phyloP scores from a whole-genome alignment of 139 green algal species.

The Volvox africanus region DNA sequence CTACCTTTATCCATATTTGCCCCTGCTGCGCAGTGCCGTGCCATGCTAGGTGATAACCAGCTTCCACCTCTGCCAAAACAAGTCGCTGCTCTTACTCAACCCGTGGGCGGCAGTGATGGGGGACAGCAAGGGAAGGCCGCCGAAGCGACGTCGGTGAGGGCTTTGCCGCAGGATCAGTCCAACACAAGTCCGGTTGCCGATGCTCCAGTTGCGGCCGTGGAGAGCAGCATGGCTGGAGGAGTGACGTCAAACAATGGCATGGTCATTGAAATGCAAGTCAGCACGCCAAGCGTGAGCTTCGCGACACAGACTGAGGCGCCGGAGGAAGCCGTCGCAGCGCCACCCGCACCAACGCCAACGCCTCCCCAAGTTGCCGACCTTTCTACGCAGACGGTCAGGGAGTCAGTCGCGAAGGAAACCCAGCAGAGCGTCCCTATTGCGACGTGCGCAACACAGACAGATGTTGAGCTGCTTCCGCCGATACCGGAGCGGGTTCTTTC shows the following conservation, averaged over 20 bases:
- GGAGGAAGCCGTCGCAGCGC: background rate
- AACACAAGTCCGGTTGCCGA: no score
- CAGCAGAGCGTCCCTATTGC: constrained; percentile 4
- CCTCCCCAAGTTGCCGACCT: background rate
- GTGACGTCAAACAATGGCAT: background rate
- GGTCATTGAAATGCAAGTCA: background rate
- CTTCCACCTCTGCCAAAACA: constrained; percentile 47
- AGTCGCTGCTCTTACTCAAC: constrained; percentile 27
- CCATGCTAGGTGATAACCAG: constrained; percentile 44
- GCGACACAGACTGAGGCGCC: background rate
- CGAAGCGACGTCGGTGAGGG: no score
- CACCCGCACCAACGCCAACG: background rate
- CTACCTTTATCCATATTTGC: background rate
- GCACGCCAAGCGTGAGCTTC: background rate
- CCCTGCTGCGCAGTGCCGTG: constrained; percentile 33
- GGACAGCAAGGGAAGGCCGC: background rate
- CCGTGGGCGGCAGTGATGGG: background rate
- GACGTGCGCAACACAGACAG: background rate
- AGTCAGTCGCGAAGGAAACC: background rate
- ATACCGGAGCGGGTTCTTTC: background rate
- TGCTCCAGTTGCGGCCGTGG: background rate
- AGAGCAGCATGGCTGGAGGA: background rate
- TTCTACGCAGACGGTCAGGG: background rate
- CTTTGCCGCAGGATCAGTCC: no score
- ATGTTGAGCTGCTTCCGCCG: background rate